phyloP scores from a whole-genome alignment of 106 monocot genomes.

The Dendrobium chrysotoxum region DNA sequence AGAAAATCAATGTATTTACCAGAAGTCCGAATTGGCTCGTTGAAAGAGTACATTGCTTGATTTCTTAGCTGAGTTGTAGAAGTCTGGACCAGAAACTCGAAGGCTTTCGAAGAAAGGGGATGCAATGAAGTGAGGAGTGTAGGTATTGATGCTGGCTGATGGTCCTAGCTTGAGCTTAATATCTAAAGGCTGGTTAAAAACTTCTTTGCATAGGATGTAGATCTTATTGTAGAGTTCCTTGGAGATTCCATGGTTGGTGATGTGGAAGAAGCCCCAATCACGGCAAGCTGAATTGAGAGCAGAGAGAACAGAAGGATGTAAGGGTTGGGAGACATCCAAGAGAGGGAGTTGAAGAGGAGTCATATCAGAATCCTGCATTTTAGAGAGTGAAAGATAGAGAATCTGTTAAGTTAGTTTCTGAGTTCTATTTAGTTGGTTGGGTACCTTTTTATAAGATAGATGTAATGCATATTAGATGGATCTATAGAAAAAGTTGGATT shows the following conservation, averaged over 20 bases:
- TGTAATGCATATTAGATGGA: no score
- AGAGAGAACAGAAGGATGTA: constrained; percentile 21
- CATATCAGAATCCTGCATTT: no score
- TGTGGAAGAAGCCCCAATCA: constrained; percentile 50
- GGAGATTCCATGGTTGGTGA: constrained; percentile 49
- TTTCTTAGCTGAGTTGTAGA: constrained; percentile 27
- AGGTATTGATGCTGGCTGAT: constrained; percentile 14
- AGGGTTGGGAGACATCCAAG: constrained; percentile 37
- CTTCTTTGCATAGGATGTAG: constrained; percentile 6
- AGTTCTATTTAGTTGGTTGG: no score
- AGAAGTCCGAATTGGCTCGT: constrained; percentile 14
- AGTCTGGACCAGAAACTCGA: constrained; percentile 42
- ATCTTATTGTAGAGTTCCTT: constrained; percentile 22
- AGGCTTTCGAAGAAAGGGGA: constrained; percentile 55
- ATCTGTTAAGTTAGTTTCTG: no score
- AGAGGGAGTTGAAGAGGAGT: constrained; percentile 33
- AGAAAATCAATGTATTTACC: constrained; percentile 13
- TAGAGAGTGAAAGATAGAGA: no score
- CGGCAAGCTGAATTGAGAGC: constrained; percentile 29
- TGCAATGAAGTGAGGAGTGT: constrained; percentile 48
- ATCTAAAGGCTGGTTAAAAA: constrained; percentile 24
- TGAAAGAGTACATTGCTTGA: constrained; percentile 25
- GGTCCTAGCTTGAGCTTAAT: constrained; percentile 40
- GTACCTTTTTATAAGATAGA: no score
- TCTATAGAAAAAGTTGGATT: no score